A percentile compares a stretch with the other conserved stretches of the same genome.
Conservation (phyloP, 1,284 basidiomycete genomes). For the Volvariella volvacea region DNA sequence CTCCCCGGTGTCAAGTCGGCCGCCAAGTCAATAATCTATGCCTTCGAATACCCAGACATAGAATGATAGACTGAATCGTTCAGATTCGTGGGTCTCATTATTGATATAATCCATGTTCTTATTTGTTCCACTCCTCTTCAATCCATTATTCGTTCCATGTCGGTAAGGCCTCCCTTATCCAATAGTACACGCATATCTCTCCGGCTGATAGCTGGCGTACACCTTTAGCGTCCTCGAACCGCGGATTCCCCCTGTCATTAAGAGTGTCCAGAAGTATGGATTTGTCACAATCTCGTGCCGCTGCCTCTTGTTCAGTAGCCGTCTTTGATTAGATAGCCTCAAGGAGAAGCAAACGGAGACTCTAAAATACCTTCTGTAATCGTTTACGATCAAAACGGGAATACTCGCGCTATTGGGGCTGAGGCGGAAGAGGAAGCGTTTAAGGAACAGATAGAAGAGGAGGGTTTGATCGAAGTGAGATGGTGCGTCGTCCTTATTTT, state of each 20-base stretch:
- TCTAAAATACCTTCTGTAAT: constrained; percentile 22
- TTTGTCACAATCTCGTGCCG: background rate
- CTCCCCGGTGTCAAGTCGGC: too few species aligned
- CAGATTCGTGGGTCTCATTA: too few species aligned
- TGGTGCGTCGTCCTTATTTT: constrained; percentile 11
- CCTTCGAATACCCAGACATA: too few species aligned
- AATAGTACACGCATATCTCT: background rate
- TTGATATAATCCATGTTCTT: too few species aligned
- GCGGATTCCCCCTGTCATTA: constrained; percentile 14
- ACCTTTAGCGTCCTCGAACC: constrained; percentile 14
- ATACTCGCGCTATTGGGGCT: constrained; percentile 20
- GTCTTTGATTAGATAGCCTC: constrained; percentile 14
- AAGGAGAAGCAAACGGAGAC: constrained; percentile 16
- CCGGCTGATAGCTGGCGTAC: background rate
- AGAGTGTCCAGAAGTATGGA: constrained; percentile 11
- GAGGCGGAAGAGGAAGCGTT: constrained; percentile 15
- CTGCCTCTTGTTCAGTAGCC: background rate
- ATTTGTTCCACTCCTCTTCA: too few species aligned
- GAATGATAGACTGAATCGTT: too few species aligned
- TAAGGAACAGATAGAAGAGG: constrained; percentile 12
- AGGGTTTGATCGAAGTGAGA: constrained; percentile 18
- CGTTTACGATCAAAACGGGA: constrained; percentile 18
- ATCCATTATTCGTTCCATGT: too few species aligned
- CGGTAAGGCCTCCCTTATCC: background rate
- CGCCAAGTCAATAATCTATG: too few species aligned